Evolutionary conservation across 2,329 filamentous ascomycete genomes (phyloP).

Genomic region (Cryphonectria japonica): DNA sequence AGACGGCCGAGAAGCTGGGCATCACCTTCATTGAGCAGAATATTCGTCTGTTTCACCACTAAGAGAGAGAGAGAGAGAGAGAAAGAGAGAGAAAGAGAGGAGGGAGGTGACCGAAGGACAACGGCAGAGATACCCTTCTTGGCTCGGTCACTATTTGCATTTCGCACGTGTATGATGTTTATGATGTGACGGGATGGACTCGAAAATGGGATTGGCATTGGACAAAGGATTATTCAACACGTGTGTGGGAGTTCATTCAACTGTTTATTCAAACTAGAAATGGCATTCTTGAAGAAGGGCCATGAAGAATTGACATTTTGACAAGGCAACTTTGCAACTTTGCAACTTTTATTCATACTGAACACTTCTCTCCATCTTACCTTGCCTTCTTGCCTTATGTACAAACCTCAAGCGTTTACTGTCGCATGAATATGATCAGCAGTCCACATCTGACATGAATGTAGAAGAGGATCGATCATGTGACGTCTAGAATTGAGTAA

Average conservation of each 20-base stretch:
- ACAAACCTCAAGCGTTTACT: not conserved
- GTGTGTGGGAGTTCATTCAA: constrained; percentile 21
- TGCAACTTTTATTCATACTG: not conserved
- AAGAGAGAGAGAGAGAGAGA: constrained; percentile 40
- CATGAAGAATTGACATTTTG: not conserved
- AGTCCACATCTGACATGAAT: not conserved
- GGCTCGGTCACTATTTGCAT: constrained; percentile 24
- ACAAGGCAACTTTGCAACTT: not conserved
- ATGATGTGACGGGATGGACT: constrained; percentile 14
- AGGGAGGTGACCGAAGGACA: not conserved
- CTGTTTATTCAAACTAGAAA: constrained; percentile 17
- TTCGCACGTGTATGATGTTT: constrained; percentile 23
- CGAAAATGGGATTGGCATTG: constrained; percentile 19
- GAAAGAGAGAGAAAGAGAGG: constrained; percentile 20
- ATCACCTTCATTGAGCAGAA: constrained; percentile 97
- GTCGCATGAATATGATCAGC: not conserved
- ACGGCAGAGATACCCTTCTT: constrained; percentile 26
- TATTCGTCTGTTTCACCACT: constrained; percentile 94
- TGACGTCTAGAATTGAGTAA: not conserved
- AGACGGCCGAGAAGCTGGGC: constrained; percentile 86
- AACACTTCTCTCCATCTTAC: not conserved
- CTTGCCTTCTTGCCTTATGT: not conserved
- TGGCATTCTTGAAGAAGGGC: not conserved
- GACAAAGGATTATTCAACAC: constrained; percentile 19
- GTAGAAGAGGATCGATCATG: too few species aligned